These are phyloP conservation scores for Fusarium compactum DNA, from an alignment of 2,329 filamentous ascomycete genomes.

Conservation along the genomic window DNA sequence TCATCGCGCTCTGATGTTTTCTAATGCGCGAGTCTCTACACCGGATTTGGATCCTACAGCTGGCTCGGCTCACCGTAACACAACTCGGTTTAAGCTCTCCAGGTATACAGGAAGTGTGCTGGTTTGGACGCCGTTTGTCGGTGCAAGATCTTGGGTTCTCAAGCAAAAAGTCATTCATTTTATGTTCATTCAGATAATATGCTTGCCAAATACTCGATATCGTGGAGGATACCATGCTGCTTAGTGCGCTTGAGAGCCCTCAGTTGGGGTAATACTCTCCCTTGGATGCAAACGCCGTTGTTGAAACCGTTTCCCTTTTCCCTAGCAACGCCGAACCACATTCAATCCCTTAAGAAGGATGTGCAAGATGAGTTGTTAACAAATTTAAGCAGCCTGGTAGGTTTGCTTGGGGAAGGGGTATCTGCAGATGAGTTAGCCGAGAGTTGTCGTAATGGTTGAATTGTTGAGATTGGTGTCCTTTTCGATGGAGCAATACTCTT, in stretches of 20 bases:
- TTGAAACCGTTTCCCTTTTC: conserved; percentile 64
- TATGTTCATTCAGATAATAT: conserved; percentile 46
- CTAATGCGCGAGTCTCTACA: conserved; percentile 7
- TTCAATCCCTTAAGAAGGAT: conserved; percentile 43
- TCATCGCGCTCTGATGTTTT: conserved; percentile 14
- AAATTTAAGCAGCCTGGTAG: conserved; percentile 66
- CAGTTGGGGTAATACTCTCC: conserved; percentile 45
- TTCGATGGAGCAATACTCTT: conserved; percentile 19
- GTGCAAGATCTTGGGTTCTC: conserved; percentile 37
- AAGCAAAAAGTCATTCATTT: conserved; percentile 46
- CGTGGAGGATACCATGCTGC: conserved; percentile 58
- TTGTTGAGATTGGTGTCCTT: conserved; percentile 27
- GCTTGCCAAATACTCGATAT: conserved; percentile 51
- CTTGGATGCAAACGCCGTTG: conserved; percentile 62
- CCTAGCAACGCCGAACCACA: conserved; percentile 58
- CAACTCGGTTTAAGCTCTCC: background rate
- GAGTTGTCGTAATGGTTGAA: conserved; percentile 14
- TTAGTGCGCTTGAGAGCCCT: conserved; percentile 51
- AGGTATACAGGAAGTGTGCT: conserved; percentile 13
- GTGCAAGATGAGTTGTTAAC: conserved; percentile 45
- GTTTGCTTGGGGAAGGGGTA: conserved; percentile 86
- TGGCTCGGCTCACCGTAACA: conserved; percentile 21
- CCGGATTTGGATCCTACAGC: conserved; percentile 21
- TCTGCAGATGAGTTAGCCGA: conserved; percentile 58
- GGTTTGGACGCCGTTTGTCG: conserved; percentile 21